Evolutionary conservation across 495 filamentous ascomycete genomes (phyloP).

Genomic region (Rostrohypoxylon terebratum): DNA sequence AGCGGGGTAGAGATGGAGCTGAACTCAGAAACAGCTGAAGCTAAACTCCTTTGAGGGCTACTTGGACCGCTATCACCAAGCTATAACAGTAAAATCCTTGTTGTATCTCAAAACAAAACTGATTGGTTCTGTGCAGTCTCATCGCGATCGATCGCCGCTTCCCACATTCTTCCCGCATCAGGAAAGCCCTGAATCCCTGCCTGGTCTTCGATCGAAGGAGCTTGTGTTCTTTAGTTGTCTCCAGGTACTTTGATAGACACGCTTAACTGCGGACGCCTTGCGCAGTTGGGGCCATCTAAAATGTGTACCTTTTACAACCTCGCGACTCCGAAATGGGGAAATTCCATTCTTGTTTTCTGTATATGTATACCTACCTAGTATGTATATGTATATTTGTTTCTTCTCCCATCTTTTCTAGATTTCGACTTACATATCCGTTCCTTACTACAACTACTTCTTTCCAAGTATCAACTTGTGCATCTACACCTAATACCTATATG

Average conservation of each 20-base stretch:
- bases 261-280: slow-evolving; percentile 20
- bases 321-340: slow-evolving; percentile 35
- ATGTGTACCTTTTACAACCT: slow-evolving; percentile 24
- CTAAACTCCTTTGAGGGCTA: slow-evolving; percentile 30
- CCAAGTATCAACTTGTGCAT: neutral
- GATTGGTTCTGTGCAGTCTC: slow-evolving; percentile 23
- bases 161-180: slow-evolving; percentile 46
- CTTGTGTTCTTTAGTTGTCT: neutral
- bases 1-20: slow-evolving; percentile 27
- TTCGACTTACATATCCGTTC: slow-evolving; percentile 10
- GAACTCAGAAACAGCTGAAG: slow-evolving; percentile 1
- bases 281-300: slow-evolving; percentile 23
- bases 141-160: slow-evolving; percentile 47
- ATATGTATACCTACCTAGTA: slow-evolving; percentile 23
- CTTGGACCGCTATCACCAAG: slow-evolving; percentile 38
- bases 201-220: slow-evolving; percentile 28
- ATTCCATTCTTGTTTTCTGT: slow-evolving; percentile 25
- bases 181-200: slow-evolving; percentile 39
- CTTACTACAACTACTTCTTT: slow-evolving; percentile 3
- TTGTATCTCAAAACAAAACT: slow-evolving; percentile 18
- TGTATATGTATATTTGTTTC: slow-evolving; percentile 28
- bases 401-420: slow-evolving; percentile 9
- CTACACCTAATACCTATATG: too few species aligned
- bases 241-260: slow-evolving; percentile 17
- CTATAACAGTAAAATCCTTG: slow-evolving; percentile 31